Percentiles rank a stretch among this genome's conserved stretches.
Conservation (phyloP, 129 eudicot genomes). For the Artemisia argyi region DNA sequence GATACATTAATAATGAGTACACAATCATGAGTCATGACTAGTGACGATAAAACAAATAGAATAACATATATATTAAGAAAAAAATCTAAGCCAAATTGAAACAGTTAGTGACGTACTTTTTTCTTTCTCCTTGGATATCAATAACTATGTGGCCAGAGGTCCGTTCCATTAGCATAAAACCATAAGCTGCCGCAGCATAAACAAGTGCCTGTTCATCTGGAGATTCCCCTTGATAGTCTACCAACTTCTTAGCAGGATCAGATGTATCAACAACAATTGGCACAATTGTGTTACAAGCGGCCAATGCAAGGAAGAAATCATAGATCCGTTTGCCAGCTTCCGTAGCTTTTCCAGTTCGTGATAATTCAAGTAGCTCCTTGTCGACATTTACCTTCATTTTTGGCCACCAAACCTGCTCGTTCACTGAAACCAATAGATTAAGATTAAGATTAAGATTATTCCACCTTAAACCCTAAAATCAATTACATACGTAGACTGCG, state of each 20-base stretch:
- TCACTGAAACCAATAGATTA: constrained; percentile 46
- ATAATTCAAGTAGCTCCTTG: constrained; percentile 50
- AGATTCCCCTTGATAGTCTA: constrained; percentile 98
- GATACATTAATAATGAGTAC: background rate
- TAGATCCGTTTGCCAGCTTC: constrained; percentile 45
- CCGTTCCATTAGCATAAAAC: constrained; percentile 86
- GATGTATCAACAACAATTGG: constrained; percentile 68
- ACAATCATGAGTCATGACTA: constrained; percentile 8
- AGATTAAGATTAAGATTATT: constrained; percentile 10
- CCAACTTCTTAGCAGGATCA: constrained; percentile 59
- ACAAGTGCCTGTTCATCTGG: constrained; percentile 99
- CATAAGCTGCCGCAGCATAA: constrained; percentile 99
- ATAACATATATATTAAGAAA: constrained; percentile 1
- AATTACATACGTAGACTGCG: background rate
- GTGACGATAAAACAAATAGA: constrained; percentile 15
- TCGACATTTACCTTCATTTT: constrained; percentile 80
- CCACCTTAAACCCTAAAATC: constrained; percentile 11
- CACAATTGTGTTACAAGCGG: constrained; percentile 97
- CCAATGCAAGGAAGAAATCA: constrained; percentile 89
- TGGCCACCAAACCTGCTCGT: constrained; percentile 76
- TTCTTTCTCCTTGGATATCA: constrained; percentile 90
- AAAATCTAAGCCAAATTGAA: constrained; percentile 16
- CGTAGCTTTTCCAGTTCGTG: constrained; percentile 43
- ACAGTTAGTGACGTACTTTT: constrained; percentile 49
- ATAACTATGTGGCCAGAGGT: constrained; percentile 97